A percentile compares a stretch with the other conserved stretches of the same genome.
phyloP scores from a whole-genome alignment of 108 stramenopile genomes.

The Stephanodiscus triporus region DNA sequence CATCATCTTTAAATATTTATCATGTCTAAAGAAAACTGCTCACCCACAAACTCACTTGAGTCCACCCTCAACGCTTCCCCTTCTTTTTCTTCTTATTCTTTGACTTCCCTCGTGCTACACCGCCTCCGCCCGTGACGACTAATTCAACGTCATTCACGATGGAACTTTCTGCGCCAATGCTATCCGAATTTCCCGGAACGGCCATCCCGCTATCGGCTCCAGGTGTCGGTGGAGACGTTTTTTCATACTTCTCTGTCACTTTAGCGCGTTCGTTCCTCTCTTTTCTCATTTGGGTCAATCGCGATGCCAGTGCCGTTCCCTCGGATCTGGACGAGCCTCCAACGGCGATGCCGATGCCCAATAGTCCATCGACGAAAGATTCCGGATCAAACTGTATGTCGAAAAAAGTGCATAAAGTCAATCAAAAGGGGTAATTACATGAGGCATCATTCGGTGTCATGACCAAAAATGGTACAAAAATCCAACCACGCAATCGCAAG shows the following conservation, averaged over 20 bases:
- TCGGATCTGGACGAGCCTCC: constrained; percentile 56
- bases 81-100: constrained; percentile 58
- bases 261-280: constrained; percentile 67
- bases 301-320: constrained; percentile 62
- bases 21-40: too few species aligned
- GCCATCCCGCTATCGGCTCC: neutral
- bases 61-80: constrained; percentile 48
- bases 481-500: too few species aligned
- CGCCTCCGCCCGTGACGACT: constrained; percentile 33
- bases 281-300: constrained; percentile 67
- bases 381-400: constrained; percentile 77
- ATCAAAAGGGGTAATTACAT: neutral
- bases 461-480: too few species aligned
- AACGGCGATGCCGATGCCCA: constrained; percentile 75
- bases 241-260: constrained; percentile 21
- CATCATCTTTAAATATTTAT: too few species aligned
- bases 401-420: neutral
- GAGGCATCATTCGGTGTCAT: too few species aligned
- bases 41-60: too few species aligned
- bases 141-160: constrained; percentile 26
- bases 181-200: constrained; percentile 11
- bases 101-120: constrained; percentile 22
- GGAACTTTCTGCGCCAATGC: neutral
- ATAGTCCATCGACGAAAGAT: constrained; percentile 78
- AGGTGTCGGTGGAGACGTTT: neutral